Evolutionary conservation across 345 rosid species (phyloP), one percentile per base, ranked within the genome.

Genomic region (Eucalyptus melliodora): DNA sequence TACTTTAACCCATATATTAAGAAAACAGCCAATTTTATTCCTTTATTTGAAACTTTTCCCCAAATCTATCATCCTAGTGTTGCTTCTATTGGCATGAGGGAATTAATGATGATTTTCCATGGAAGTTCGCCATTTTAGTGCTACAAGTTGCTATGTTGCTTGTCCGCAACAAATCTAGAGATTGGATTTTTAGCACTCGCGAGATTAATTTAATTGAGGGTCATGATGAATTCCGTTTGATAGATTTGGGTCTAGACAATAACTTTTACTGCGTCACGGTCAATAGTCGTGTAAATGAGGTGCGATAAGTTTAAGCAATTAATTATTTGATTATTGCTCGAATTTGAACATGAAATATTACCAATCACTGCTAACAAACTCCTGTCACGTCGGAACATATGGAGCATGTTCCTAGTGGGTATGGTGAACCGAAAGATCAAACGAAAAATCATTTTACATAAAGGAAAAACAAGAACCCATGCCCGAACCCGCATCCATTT

Each of bases 151-250:
- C 34, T 9, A 5, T 16, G 42, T 67, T 16, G 80, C 80, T 31
- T 1, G 0, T 67, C 80, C 2, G 0, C 80, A 16, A 31, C 23
- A 0, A 31, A 16, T 47, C 17, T 67, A 0, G 42, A 16, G 40
- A 67, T 8, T 69, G 4, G 42, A 0, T 9, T 31, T 69, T 31
- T 16, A 67, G 42, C 42, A 69, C 80, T 67, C 12, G 10, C 42
- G 42, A 44, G 45, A 44, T 44, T 44, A 44, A 44, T 44, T 44
- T 44, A 65, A n/a, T 67, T 67, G 77, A n/a, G 21, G 77, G 11
- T 67, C 2, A 0, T n/a, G 21, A 67, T 67, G 23, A 67, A 67
- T 31, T 31, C 21, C 6, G 42, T 67, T 10, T 0, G 34, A 31
- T 67, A 67, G 23, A 31, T 67, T 16, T 9, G 11, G 12, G 40